Conservation (phyloP, 139 green algal genomes). For the Choricystis sp. region DNA sequence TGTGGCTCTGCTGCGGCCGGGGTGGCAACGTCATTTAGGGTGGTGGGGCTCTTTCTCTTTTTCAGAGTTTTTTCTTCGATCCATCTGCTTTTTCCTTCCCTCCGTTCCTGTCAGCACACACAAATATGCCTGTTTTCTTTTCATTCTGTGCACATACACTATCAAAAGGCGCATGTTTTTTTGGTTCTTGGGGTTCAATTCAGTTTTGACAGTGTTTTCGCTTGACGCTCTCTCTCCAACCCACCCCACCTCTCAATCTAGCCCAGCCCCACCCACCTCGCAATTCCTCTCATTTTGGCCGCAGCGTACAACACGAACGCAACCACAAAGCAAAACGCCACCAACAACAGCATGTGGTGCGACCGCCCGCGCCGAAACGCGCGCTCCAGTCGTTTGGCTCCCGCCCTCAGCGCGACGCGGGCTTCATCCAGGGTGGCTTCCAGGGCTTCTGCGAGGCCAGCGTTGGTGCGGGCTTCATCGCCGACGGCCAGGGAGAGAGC, state of each 20-base stretch:
- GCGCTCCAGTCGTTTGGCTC: background rate
- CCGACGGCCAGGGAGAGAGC: background rate
- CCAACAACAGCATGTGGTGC: background rate
- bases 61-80: too few species aligned
- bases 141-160: too few species aligned
- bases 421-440: background rate
- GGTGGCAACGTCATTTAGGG: too few species aligned
- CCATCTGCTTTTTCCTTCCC: too few species aligned
- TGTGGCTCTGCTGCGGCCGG: too few species aligned
- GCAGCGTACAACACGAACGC: background rate
- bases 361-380: background rate
- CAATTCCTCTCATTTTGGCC: background rate
- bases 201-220: too few species aligned
- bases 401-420: background rate
- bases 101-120: too few species aligned
- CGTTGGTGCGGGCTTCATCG: background rate
- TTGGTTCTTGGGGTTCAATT: too few species aligned
- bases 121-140: too few species aligned
- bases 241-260: background rate
- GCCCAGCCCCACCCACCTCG: background rate
- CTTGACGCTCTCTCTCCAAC: background rate
- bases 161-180: too few species aligned
- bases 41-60: too few species aligned
- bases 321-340: background rate
- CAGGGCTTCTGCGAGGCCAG: background rate